Evolutionary conservation across 352 stramenopile species (phyloP).

Genomic region (Phytophthora foliorum): DNA sequence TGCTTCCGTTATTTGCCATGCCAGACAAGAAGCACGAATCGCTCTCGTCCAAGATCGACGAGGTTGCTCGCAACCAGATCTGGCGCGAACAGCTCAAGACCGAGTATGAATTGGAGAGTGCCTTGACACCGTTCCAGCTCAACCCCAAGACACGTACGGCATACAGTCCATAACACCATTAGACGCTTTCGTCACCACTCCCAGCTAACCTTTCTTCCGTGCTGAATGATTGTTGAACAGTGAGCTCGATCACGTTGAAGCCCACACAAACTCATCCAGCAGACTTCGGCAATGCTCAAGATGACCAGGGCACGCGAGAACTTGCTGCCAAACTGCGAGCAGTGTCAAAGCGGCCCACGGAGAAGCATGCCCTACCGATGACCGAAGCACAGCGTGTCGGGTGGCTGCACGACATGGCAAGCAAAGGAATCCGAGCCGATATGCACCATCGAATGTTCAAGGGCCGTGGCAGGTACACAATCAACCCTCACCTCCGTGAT

Average conservation of each 20-base stretch:
- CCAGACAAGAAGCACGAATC: slow-evolving; percentile 83
- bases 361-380: slow-evolving; percentile 72
- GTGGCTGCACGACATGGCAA: slow-evolving; percentile 82
- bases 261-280: slow-evolving; percentile 78
- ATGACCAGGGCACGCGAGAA: slow-evolving; percentile 61
- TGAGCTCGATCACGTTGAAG: slow-evolving; percentile 82
- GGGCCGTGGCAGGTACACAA: slow-evolving; percentile 70
- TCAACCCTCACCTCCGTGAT: slow-evolving; percentile 15
- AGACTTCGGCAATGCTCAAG: slow-evolving; percentile 71
- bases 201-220: not conserved
- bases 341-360: slow-evolving; percentile 70
- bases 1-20: slow-evolving; percentile 39
- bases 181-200: not conserved
- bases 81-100: slow-evolving; percentile 90
- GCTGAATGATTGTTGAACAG: slow-evolving; percentile 33
- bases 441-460: slow-evolving; percentile 89
- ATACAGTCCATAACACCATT: too few relatives aligned
- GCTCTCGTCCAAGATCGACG: slow-evolving; percentile 84
- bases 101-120: slow-evolving; percentile 81
- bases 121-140: slow-evolving; percentile 83
- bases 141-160: slow-evolving; percentile 85
- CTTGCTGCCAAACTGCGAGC: slow-evolving; percentile 75
- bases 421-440: slow-evolving; percentile 70
- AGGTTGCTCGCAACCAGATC: slow-evolving; percentile 89
- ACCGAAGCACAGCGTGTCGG: slow-evolving; percentile 83